Conservation (phyloP, 75 land plant species). For the Isoetes taiwanensis region DNA sequence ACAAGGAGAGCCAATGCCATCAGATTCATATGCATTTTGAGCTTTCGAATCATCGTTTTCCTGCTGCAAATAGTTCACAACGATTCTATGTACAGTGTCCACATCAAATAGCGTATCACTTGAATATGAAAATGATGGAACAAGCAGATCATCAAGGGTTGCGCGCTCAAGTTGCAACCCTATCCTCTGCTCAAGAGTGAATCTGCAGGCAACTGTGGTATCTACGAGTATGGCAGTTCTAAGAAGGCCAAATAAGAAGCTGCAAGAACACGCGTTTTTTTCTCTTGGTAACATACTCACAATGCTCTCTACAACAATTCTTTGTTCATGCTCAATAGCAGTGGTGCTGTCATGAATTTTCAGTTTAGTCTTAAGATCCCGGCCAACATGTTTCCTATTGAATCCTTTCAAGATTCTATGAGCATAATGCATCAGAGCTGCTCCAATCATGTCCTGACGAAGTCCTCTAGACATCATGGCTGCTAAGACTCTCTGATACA, state of each 20-base stretch:
- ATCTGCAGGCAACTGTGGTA: slow-evolving; percentile 41
- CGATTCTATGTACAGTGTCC: slow-evolving; percentile 60
- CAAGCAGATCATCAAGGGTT: slow-evolving; percentile 65
- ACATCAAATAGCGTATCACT: slow-evolving; percentile 72
- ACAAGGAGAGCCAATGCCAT: slow-evolving; percentile 55
- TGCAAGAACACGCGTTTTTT: slow-evolving; percentile 37
- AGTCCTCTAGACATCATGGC: slow-evolving; percentile 75
- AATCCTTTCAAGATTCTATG: slow-evolving; percentile 37
- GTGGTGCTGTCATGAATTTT: slow-evolving; percentile 12
- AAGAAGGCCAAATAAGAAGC: slow-evolving; percentile 56
- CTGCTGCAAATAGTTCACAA: slow-evolving; percentile 57
- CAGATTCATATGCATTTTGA: slow-evolving; percentile 64
- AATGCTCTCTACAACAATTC: slow-evolving; percentile 51
- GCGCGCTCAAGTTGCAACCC: slow-evolving; percentile 58
- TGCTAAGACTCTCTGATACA: slow-evolving; percentile 47
- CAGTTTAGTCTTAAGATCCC: slow-evolving; percentile 31
- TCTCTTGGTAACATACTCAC: slow-evolving; percentile 59
- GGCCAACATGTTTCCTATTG: slow-evolving; percentile 33
- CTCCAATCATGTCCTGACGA: slow-evolving; percentile 57
- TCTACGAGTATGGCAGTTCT: slow-evolving; percentile 53
- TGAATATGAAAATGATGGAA: slow-evolving; percentile 48
- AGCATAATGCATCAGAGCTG: slow-evolving; percentile 64
- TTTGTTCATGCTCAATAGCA: slow-evolving; percentile 37
- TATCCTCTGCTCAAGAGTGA: slow-evolving; percentile 63
- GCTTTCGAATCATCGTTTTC: no score